Evolutionary conservation across 2,329 filamentous ascomycete species (phyloP).

Genomic region (Helminthosporium solani): DNA sequence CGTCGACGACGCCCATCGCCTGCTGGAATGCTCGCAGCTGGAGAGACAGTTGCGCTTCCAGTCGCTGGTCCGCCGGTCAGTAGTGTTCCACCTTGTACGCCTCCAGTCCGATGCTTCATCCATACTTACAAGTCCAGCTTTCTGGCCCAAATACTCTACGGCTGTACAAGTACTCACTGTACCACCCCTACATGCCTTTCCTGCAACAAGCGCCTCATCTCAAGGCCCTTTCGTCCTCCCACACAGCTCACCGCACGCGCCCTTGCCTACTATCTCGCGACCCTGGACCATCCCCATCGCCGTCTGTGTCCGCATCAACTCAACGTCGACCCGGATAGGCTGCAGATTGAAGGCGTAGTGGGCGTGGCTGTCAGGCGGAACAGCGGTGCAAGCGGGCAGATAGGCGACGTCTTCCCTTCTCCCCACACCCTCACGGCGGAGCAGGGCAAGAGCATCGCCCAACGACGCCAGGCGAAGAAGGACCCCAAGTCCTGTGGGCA

Average conservation of each 20-base stretch:
- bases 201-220: conserved; percentile 67
- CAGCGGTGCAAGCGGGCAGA: not conserved
- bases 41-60: conserved; percentile 34
- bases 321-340: conserved; percentile 30
- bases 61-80: conserved; percentile 33
- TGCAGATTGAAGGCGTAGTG: conserved; percentile 22
- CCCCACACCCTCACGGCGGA: not conserved
- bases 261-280: conserved; percentile 76
- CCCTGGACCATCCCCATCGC: conserved; percentile 72
- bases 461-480: conserved; percentile 43
- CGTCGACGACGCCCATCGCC: conserved; percentile 26
- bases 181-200: conserved; percentile 77
- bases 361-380: conserved; percentile 4
- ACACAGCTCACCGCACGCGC: conserved; percentile 80
- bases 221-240: conserved; percentile 72
- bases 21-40: conserved; percentile 32
- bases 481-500: conserved; percentile 65
- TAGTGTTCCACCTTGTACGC: conserved; percentile 8
- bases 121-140: conserved; percentile 57
- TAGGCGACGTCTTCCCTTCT: conserved; percentile 10
- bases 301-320: conserved; percentile 62
- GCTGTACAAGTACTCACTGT: conserved; percentile 70
- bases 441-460: conserved; percentile 9
- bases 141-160: conserved; percentile 76
- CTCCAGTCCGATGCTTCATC: conserved; percentile 8